Base-by-base conservation (phyloP, 306 rosid species). In the Herpetospermum pedunculosum region DNA sequence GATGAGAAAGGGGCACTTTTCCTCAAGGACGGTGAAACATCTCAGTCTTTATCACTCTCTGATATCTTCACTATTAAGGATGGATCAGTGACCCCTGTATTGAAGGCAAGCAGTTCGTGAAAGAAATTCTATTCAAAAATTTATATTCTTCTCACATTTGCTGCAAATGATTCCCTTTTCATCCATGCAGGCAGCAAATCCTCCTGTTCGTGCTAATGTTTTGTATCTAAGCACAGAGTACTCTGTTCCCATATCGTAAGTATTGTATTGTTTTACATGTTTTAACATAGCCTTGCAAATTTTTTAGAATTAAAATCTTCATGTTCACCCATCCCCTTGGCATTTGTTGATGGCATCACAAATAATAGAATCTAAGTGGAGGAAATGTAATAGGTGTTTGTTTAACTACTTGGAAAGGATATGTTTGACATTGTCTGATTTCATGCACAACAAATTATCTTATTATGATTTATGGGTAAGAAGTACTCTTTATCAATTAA, bases 131-230 rank as follows among this genome's bases (percentile, higher is more conserved):
- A 12, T 16, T 50, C 38, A 34, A 34, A 50, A 11, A 52, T 50
- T 21, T 46, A 6, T 64, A 12, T 41, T 70, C 60, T 50, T 79
- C 13, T 60, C 79, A 77, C 35, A 52, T 59, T 64, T 72, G 67
- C 37, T 59, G 55, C 18, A 21, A 55, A 40, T 83, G 79, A 81
- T 85, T 74, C 68, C 78, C 52, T 83, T 21, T 41, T 78, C 73
- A 71, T 76, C 32, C 50, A 48, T 82, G 76, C 79, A 94, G 99
- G 91, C 90, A 8, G 97, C 95, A 67, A 80, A 83, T 83, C 99
- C 99, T 77, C 95, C 99, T 0, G 91, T 94, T 6, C 92, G 99
- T 57, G 99, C 99, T 29, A 94, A 74, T 85, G 97, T 89, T 7
- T 75, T 94, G 91, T 85, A 89, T 81, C 60, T 94, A 83, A 82